Evolutionary conservation across 2,329 filamentous ascomycete species (phyloP).

Genomic region (Claviceps spartinae): DNA sequence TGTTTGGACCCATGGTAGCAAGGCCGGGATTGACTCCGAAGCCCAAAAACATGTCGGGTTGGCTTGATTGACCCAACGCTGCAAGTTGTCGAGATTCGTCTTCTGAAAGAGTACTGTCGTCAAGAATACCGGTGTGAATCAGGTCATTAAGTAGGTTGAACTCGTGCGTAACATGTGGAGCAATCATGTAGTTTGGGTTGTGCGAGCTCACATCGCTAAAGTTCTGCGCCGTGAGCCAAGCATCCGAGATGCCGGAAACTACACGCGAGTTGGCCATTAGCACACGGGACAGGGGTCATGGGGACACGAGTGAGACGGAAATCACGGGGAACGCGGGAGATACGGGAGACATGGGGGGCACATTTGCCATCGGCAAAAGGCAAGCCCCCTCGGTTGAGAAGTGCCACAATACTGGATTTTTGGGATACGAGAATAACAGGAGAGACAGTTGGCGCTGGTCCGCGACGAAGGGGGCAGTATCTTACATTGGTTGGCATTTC

Average conservation of each 20-base stretch:
- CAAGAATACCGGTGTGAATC: slow-evolving; percentile 77
- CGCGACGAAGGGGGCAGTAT: slow-evolving; percentile 1
- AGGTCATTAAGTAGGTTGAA: slow-evolving; percentile 97
- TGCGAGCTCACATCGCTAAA: slow-evolving; percentile 92
- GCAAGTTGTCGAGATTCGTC: slow-evolving; percentile 44
- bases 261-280: slow-evolving; percentile 5
- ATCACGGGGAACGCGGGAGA: too few relatives aligned
- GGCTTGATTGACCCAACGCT: slow-evolving; percentile 26
- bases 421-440: not conserved
- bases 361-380: not conserved
- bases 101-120: slow-evolving; percentile 61
- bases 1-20: slow-evolving; percentile 11
- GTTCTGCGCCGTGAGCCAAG: slow-evolving; percentile 67
- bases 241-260: slow-evolving; percentile 72
- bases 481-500: slow-evolving; percentile 61
- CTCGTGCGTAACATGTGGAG: slow-evolving; percentile 85
- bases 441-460: not conserved
- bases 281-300: not conserved
- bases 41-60: slow-evolving; percentile 34
- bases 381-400: not conserved
- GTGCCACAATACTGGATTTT: not conserved
- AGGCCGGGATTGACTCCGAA: slow-evolving; percentile 29
- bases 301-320: not conserved
- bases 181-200: slow-evolving; percentile 89
- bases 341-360: too few relatives aligned